Evolutionary conservation across 257 asterid genomes (phyloP), one percentile per base, ranked within the genome.

Genomic region (Fraxinus excelsior): DNA sequence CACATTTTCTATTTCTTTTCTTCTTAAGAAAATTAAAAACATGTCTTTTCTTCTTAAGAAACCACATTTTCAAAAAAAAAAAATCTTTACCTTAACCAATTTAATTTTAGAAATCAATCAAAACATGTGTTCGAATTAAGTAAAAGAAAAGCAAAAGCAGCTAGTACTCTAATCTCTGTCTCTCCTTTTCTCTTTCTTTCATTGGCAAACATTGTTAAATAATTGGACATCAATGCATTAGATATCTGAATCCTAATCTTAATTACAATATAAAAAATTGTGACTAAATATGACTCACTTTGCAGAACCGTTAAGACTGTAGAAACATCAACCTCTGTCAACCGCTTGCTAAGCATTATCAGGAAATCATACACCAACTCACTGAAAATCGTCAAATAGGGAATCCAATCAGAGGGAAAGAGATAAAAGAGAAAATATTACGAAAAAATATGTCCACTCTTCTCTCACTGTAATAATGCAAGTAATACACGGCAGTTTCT

Each of bases 271-370:
- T n/a, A 75, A 2, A 46, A 18, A 23, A 11, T 42, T 29, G 46
- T 13, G 26, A 71, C 56, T 8, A 28, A 78, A 78, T 40, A 69
- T 62, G 51, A 42, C 96, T 67, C 86, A 96, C 99, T 86, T 82
- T 93, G 96, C 80, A 96, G 79, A 76, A 88, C 87, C 46, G 97
- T 90, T 89, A 88, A 77, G 82, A 96, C 87, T 67, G 95, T 96
- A 73, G 97, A 88, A 79, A 96, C 98, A 74, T 96, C 99, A 80
- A 91, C 92, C 91, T 96, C 99, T 35, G 96, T 91, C 84, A 96
- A 81, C 85, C 96, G 85, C 88, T 89, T 93, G 87, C 97, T 94
- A 56, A 96, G 97, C 86, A 82, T 85, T 83, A 86, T 87, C 86
- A 96, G 67, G 94, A 93, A 96, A 87, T 96, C 99, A 72, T 93